These are phyloP conservation scores for Adansonia madagascariensis DNA, from an alignment of 441 rosid genomes.

Conservation along the genomic window DNA sequence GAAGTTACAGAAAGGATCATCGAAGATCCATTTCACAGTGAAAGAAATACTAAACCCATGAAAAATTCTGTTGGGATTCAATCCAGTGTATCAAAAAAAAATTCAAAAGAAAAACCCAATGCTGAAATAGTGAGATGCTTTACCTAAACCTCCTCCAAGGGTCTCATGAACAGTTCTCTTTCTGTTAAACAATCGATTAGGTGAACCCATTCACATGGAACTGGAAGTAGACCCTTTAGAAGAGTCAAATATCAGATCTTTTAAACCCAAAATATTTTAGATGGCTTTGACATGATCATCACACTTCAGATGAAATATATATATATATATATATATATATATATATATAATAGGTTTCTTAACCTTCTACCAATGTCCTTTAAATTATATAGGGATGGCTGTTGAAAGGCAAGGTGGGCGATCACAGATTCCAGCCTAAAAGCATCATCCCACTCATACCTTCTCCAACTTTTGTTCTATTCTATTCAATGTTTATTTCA, in stretches of 20 bases:
- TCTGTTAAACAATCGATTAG: constrained; percentile 64
- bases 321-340: too few relatives aligned
- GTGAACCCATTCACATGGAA: constrained; percentile 44
- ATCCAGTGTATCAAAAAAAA: constrained; percentile 8
- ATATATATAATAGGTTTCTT: background rate
- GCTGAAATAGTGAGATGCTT: background rate
- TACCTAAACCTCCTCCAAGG: constrained; percentile 80
- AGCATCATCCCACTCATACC: constrained; percentile 42
- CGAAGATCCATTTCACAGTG: constrained; percentile 18
- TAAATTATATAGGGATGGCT: constrained; percentile 15
- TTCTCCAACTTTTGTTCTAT: constrained; percentile 21
- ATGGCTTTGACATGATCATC: background rate
- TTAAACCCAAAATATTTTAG: too few relatives aligned
- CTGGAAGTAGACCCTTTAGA: background rate
- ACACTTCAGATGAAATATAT: background rate
- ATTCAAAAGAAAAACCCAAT: background rate
- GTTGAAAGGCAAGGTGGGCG: constrained; percentile 31
- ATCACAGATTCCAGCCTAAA: constrained; percentile 67
- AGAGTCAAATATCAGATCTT: background rate
- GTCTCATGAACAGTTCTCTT: constrained; percentile 69
- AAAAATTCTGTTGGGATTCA: constrained; percentile 6
- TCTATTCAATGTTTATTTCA: too few relatives aligned
- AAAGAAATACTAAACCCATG: background rate
- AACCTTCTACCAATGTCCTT: background rate
- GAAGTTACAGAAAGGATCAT: background rate